Percentiles rank a stretch among this genome's conserved stretches.
These are phyloP conservation scores for Dianthus caryophyllus DNA, from an alignment of 148 eudicot genomes.

Conservation along the genomic window DNA sequence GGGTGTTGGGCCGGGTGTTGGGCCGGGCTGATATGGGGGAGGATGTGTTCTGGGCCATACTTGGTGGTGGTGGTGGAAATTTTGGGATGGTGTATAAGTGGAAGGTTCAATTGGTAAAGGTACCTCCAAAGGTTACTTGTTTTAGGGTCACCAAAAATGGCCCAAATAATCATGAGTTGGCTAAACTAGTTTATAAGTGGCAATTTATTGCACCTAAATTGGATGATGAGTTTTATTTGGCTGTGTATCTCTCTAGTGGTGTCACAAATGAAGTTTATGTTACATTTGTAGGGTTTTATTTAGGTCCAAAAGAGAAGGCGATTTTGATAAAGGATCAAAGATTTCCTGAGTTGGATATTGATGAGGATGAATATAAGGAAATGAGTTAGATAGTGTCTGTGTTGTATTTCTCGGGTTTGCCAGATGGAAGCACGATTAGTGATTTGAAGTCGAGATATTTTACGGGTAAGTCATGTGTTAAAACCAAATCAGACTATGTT, in stretches of 20 bases:
- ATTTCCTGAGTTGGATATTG: constrained; percentile 18
- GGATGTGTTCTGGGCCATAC: constrained; percentile 40
- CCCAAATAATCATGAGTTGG: constrained; percentile 20
- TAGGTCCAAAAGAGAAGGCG: constrained; percentile 24
- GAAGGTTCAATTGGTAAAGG: constrained; percentile 33
- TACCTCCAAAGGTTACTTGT: constrained; percentile 27
- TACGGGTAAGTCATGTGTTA: constrained; percentile 11
- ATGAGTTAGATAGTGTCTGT: constrained; percentile 38
- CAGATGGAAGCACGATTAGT: constrained; percentile 16
- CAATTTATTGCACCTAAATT: constrained; percentile 31
- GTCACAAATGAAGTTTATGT: constrained; percentile 15
- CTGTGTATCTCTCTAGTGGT: constrained; percentile 15
- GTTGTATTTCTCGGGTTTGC: constrained; percentile 27
- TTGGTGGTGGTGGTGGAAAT: constrained; percentile 38
- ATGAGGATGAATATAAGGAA: constrained; percentile 13
- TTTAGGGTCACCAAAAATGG: constrained; percentile 28
- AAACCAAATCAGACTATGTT: constrained; percentile 38
- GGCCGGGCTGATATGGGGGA: constrained; percentile 30
- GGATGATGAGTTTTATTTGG: constrained; percentile 33
- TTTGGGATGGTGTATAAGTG: constrained; percentile 35
- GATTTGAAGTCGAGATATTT: constrained; percentile 24
- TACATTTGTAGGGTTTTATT: constrained; percentile 26
- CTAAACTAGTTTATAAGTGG: constrained; percentile 29
- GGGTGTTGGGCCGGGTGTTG: too few relatives aligned
- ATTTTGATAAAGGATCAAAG: background rate